These are phyloP conservation scores for Isabelozyma rhagii DNA, from an alignment of 805 yeast genomes.

Conservation along the genomic window DNA sequence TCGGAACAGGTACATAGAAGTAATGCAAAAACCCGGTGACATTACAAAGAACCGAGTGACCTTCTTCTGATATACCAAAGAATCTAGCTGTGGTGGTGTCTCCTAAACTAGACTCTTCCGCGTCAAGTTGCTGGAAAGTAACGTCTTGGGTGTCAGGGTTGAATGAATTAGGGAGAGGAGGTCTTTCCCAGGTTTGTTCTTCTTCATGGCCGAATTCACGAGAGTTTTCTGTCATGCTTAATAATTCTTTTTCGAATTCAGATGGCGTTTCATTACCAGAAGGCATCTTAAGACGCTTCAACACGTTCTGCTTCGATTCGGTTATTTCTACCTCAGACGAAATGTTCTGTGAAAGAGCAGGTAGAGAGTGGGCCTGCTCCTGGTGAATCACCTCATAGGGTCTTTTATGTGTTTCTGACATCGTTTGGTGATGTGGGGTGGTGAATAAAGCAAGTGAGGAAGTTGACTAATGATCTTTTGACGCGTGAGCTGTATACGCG, in stretches of 20 bases:
- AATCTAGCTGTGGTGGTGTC: conserved; percentile 70
- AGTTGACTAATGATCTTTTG: neutral
- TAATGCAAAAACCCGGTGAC: conserved; percentile 89
- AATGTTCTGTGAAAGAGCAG: conserved; percentile 23
- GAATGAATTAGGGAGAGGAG: conserved; percentile 50
- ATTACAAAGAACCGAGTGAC: conserved; percentile 85
- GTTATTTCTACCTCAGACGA: conserved; percentile 22
- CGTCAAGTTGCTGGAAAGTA: conserved; percentile 89
- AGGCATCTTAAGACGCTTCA: conserved; percentile 34
- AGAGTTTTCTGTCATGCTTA: conserved; percentile 31
- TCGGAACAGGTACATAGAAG: conserved; percentile 87
- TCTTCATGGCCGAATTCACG: conserved; percentile 26
- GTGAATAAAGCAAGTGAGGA: neutral
- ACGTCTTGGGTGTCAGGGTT: conserved; percentile 50
- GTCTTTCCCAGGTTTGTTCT: conserved; percentile 50
- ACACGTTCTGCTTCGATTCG: conserved; percentile 26
- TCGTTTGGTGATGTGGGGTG: neutral
- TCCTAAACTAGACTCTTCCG: conserved; percentile 71
- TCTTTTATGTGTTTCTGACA: conserved; percentile 6
- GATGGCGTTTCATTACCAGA: conserved; percentile 35
- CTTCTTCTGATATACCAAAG: conserved; percentile 88
- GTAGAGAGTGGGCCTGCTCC: conserved; percentile 31
- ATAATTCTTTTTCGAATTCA: conserved; percentile 38
- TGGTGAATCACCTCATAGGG: conserved; percentile 7
- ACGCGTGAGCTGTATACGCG: neutral